Evolutionary conservation across 2,329 filamentous ascomycete species (phyloP), one percentile per base, ranked within the genome.

Genomic region (Helotiales sp.): DNA sequence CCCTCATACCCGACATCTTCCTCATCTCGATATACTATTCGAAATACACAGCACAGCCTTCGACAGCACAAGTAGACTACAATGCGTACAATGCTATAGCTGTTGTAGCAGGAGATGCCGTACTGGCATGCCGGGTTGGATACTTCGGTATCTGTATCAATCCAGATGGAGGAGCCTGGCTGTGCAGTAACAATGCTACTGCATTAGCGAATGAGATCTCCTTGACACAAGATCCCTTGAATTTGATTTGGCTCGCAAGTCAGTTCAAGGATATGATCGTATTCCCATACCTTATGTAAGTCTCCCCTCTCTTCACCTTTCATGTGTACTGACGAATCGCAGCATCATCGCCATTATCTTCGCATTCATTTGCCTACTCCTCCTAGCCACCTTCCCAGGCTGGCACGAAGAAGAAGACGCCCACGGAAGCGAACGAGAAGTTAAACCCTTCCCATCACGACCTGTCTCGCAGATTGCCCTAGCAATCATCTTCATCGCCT

Each of bases 241-340:
- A 99, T 74, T 79, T 99, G 69, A 93, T 99, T 69, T 99, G 93
- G 95, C 85, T 99, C 55, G 93, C 95, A 24, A 88, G 89, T 67
- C 96, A 96, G 65, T 99, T 99, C 79, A 98, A 98, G 75, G 92
- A 98, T 74, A 93, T 93, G 76, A 95, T 99, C 72, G 93, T 99
- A 44, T 99, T 99, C 73, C 95, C 95, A 9, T 99, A 98, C 71
- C 79, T 99, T 19, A 88, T 99, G 89, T 95, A 75, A 79, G 90
- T 79, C 15, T 17, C 15, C 13, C 17, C n/a, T 24, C 30, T 42
- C 44, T 29, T 25, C 25, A 5, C 5, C 12, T 46, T 24, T n/a
- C 13, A 31, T 7, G 6, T 9, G 31, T 10, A 27, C 44, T 56
- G 33, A 44, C 12, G 25, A 30, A 47, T 19, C 17, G 27, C 66